phyloP scores from a whole-genome alignment of 805 yeast genomes.

The Candida quercuum region DNA sequence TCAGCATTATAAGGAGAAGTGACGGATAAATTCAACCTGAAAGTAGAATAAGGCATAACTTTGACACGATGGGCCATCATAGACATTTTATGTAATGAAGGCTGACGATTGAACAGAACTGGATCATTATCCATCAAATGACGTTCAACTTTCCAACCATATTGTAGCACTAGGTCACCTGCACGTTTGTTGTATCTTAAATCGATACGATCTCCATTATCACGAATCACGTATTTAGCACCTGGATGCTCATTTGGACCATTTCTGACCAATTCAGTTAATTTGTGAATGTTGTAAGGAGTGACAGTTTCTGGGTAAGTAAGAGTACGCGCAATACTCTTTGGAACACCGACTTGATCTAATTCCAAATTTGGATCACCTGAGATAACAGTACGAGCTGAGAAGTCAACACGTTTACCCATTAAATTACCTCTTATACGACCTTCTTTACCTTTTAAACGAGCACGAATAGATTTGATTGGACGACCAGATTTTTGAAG shows the following conservation, averaged over 20 bases:
- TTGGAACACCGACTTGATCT: slow-evolving; percentile 99
- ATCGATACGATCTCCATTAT: slow-evolving; percentile 98
- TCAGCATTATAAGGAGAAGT: slow-evolving; percentile 99
- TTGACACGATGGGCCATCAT: slow-evolving; percentile 99
- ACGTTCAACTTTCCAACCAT: slow-evolving; percentile 99
- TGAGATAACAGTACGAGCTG: slow-evolving; percentile 98
- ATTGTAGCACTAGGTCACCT: slow-evolving; percentile 95
- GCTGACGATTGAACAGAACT: slow-evolving; percentile 97
- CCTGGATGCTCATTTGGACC: slow-evolving; percentile 99
- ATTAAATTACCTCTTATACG: slow-evolving; percentile 96
- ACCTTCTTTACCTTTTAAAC: slow-evolving; percentile 99
- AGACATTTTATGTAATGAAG: slow-evolving; percentile 98
- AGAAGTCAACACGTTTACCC: slow-evolving; percentile 99
- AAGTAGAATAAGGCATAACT: slow-evolving; percentile 98
- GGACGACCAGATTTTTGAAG: slow-evolving; percentile 98
- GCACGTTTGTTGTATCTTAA: slow-evolving; percentile 95
- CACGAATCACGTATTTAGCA: slow-evolving; percentile 97
- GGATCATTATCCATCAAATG: slow-evolving; percentile 98
- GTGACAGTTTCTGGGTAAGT: slow-evolving; percentile 98
- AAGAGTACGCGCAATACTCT: slow-evolving; percentile 90
- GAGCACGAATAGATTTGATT: slow-evolving; percentile 96
- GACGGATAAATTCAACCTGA: slow-evolving; percentile 92
- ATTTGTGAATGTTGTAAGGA: slow-evolving; percentile 90
- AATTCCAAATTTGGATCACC: slow-evolving; percentile 98
- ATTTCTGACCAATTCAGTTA: slow-evolving; percentile 90